Percentiles rank a stretch among this genome's conserved stretches.
phyloP scores from a whole-genome alignment of 192 early-diverging fungal genomes.

The Chytriomyces sp. region DNA sequence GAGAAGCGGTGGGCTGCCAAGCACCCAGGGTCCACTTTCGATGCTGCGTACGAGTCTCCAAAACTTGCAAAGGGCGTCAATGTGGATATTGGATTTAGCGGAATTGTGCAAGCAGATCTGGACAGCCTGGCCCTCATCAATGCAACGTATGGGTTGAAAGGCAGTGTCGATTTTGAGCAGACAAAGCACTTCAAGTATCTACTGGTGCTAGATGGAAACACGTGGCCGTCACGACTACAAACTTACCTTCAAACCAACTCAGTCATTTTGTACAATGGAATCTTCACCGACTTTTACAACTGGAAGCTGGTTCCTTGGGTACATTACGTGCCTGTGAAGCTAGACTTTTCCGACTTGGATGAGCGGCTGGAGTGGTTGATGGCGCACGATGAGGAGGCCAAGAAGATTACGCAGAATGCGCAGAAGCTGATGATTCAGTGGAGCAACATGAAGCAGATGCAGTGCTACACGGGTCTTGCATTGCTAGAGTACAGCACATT shows the following conservation, averaged over 20 bases:
- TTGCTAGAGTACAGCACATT: slow-evolving; percentile 9
- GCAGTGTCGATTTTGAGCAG: slow-evolving; percentile 16
- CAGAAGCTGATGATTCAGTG: background rate
- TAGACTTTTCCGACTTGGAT: slow-evolving; percentile 35
- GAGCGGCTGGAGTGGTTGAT: slow-evolving; percentile 16
- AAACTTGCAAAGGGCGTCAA: no score
- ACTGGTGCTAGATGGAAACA: slow-evolving; percentile 29
- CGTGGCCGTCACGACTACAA: background rate
- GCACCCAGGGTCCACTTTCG: background rate
- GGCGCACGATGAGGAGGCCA: slow-evolving; percentile 12
- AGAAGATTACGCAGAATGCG: slow-evolving; percentile 6
- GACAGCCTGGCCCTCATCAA: background rate
- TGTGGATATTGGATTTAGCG: slow-evolving; percentile 19
- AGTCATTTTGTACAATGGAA: background rate
- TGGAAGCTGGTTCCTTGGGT: slow-evolving; percentile 30
- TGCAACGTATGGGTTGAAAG: slow-evolving; percentile 9
- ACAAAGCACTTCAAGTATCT: slow-evolving; percentile 35
- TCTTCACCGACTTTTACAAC: slow-evolving; percentile 23
- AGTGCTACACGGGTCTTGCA: slow-evolving; percentile 11
- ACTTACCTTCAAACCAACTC: slow-evolving; percentile 11
- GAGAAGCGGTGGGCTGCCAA: background rate
- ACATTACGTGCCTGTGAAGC: slow-evolving; percentile 31
- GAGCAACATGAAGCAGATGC: slow-evolving; percentile 10
- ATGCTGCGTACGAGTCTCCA: background rate
- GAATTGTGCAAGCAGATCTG: background rate